Conservation (phyloP, 2,329 filamentous ascomycete genomes). For the Fusarium mundagurra region DNA sequence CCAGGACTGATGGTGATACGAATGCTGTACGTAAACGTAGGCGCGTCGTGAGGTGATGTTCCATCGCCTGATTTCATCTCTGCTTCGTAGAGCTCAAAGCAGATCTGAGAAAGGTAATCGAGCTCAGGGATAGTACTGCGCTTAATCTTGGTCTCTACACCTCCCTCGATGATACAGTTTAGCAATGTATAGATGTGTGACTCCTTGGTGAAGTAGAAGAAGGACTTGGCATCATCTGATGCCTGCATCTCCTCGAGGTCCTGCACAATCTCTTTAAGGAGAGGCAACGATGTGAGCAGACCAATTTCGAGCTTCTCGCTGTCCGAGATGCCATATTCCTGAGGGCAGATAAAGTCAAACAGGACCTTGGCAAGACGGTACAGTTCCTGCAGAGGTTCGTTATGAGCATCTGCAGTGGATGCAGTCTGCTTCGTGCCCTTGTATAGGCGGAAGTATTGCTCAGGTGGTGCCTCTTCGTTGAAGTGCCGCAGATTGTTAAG, state of each 20-base stretch:
- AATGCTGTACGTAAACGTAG: conserved; percentile 92
- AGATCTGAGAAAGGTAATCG: conserved; percentile 97
- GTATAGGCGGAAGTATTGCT: conserved; percentile 91
- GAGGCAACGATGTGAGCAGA: conserved; percentile 88
- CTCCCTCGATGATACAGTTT: conserved; percentile 97
- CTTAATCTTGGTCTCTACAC: conserved; percentile 95
- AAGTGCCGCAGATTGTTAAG: conserved; percentile 62
- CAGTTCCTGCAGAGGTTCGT: conserved; percentile 89
- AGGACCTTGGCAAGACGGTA: conserved; percentile 94
- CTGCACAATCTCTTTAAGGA: conserved; percentile 96
- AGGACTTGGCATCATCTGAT: conserved; percentile 91
- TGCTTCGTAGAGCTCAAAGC: conserved; percentile 97
- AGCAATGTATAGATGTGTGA: conserved; percentile 98
- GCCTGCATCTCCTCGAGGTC: conserved; percentile 98
- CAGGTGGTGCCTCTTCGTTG: conserved; percentile 66
- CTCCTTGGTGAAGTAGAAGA: conserved; percentile 99
- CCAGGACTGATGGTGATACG: conserved; percentile 95
- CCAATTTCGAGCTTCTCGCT: conserved; percentile 99
- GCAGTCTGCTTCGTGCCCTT: conserved; percentile 74
- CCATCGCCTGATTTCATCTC: conserved; percentile 71
- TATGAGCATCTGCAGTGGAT: conserved; percentile 82
- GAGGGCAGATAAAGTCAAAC: conserved; percentile 98
- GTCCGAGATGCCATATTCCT: conserved; percentile 97
- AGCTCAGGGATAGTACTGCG: conserved; percentile 95
- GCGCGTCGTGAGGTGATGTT: conserved; percentile 59